Evolutionary conservation across 1,139 yeast genomes (phyloP).

Genomic region (Sugiyamaella paludigena): DNA sequence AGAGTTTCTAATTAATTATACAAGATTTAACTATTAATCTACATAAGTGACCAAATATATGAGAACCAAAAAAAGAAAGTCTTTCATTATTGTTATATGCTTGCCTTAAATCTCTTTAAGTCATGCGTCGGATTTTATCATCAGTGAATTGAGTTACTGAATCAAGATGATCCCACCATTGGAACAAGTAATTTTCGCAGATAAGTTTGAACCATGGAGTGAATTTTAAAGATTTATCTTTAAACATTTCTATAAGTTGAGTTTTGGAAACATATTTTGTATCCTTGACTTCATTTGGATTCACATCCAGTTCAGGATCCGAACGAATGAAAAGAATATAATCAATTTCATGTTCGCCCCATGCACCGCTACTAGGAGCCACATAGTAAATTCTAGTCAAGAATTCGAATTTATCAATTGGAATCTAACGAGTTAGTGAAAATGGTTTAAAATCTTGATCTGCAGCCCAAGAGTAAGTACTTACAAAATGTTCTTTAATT

Average conservation of each 20-base stretch:
- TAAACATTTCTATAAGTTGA: slow-evolving; percentile 73
- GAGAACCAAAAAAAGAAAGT: background rate
- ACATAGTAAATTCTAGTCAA: slow-evolving; percentile 92
- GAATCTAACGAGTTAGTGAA: slow-evolving; percentile 37
- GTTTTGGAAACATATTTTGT: slow-evolving; percentile 65
- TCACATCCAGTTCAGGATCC: slow-evolving; percentile 54
- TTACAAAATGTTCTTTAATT: slow-evolving; percentile 55
- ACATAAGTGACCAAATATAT: background rate
- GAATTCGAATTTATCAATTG: slow-evolving; percentile 68
- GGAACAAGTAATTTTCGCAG: slow-evolving; percentile 83
- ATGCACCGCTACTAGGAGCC: slow-evolving; percentile 76
- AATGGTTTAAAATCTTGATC: background rate
- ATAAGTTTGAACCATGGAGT: slow-evolving; percentile 98
- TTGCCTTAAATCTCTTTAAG: slow-evolving; percentile 10
- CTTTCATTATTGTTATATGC: background rate
- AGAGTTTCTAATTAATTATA: background rate
- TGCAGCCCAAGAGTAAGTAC: slow-evolving; percentile 1
- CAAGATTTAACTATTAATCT: background rate
- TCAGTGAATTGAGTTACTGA: slow-evolving; percentile 46
- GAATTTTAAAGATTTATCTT: slow-evolving; percentile 58
- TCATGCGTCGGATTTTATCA: slow-evolving; percentile 30
- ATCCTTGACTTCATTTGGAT: slow-evolving; percentile 76
- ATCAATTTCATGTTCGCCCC: slow-evolving; percentile 99
- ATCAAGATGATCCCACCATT: slow-evolving; percentile 88
- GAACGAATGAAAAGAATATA: slow-evolving; percentile 79